Conservation (phyloP, 2,329 filamentous ascomycete genomes). For the Cladosporium sp. region DNA sequence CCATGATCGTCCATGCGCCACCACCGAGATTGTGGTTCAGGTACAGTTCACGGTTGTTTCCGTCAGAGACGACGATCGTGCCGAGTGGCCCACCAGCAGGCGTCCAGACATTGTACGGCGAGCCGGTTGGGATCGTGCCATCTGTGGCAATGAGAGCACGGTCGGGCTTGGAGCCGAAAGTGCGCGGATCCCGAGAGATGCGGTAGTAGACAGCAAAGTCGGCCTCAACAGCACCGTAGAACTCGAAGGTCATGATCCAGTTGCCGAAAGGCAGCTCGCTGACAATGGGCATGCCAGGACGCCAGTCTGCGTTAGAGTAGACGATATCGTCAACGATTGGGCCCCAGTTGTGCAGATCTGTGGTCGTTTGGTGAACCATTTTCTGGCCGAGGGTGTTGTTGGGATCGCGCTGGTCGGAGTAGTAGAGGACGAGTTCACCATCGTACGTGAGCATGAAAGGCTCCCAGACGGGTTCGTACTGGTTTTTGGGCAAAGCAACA, state of each 20-base stretch:
- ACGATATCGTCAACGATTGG: conserved; percentile 58
- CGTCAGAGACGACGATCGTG: conserved; percentile 46
- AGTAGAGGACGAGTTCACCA: conserved; percentile 61
- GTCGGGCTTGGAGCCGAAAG: conserved; percentile 41
- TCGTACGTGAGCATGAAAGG: conserved; percentile 60
- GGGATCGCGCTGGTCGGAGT: conserved; percentile 66
- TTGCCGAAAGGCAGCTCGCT: conserved; percentile 52
- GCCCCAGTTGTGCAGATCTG: conserved; percentile 58
- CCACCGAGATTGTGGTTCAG: conserved; percentile 45
- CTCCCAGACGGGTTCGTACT: conserved; percentile 67
- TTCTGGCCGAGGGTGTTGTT: conserved; percentile 58
- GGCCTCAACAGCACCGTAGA: conserved; percentile 45
- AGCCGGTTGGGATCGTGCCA: conserved; percentile 43
- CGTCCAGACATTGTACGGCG: conserved; percentile 52
- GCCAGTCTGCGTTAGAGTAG: conserved; percentile 57
- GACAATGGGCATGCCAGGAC: conserved; percentile 66
- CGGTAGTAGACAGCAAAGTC: conserved; percentile 53
- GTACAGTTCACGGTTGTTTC: conserved; percentile 41
- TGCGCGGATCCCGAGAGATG: conserved; percentile 43
- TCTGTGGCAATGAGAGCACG: conserved; percentile 42
- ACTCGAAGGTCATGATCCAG: conserved; percentile 64
- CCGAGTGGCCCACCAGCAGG: conserved; percentile 44
- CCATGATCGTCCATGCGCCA: conserved; percentile 44
- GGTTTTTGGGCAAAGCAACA: conserved; percentile 57
- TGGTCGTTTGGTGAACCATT: conserved; percentile 59